A percentile compares a stretch with the other conserved stretches of the same genome.
Evolutionary conservation across 768 basidiomycete species (phyloP).

Genomic region (Mycena venus): DNA sequence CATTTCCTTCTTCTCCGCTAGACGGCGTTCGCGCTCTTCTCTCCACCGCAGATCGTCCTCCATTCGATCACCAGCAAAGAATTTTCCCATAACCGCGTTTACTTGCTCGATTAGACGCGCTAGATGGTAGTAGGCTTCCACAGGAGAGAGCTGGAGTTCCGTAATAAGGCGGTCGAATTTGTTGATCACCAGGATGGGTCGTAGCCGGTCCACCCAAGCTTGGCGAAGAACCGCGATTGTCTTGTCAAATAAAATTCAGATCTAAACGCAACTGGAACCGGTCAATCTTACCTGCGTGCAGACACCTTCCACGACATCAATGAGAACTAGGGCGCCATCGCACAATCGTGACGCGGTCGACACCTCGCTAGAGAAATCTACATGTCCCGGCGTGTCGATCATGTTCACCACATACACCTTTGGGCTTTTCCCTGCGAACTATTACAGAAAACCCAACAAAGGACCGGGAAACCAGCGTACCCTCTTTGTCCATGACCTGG

Average conservation of each 20-base stretch:
- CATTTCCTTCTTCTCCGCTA: conserved; percentile 81
- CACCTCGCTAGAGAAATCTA: conserved; percentile 98
- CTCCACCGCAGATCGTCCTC: conserved; percentile 95
- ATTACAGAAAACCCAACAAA: conserved; percentile 26
- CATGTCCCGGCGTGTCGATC: conserved; percentile 99
- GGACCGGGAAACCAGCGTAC: conserved; percentile 55
- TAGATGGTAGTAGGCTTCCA: conserved; percentile 96
- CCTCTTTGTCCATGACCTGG: conserved; percentile 74
- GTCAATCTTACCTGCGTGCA: conserved; percentile 86
- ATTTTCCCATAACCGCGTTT: conserved; percentile 97
- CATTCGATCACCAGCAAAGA: conserved; percentile 96
- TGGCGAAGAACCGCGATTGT: conserved; percentile 96
- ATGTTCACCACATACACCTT: conserved; percentile 91
- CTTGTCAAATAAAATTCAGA: conserved; percentile 54
- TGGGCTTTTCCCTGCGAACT: conserved; percentile 62
- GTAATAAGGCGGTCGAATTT: conserved; percentile 95
- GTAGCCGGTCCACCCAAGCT: conserved; percentile 91
- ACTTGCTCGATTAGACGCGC: conserved; percentile 94
- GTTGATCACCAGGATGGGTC: conserved; percentile 96
- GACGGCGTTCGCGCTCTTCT: conserved; percentile 89
- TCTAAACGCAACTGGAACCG: background rate
- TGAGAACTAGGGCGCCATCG: conserved; percentile 94
- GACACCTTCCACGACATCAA: conserved; percentile 98
- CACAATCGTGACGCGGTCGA: conserved; percentile 94
- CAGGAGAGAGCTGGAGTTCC: conserved; percentile 90